Evolutionary conservation across 2,329 filamentous ascomycete species (phyloP).

Genomic region (Akanthomyces dipterigenus): DNA sequence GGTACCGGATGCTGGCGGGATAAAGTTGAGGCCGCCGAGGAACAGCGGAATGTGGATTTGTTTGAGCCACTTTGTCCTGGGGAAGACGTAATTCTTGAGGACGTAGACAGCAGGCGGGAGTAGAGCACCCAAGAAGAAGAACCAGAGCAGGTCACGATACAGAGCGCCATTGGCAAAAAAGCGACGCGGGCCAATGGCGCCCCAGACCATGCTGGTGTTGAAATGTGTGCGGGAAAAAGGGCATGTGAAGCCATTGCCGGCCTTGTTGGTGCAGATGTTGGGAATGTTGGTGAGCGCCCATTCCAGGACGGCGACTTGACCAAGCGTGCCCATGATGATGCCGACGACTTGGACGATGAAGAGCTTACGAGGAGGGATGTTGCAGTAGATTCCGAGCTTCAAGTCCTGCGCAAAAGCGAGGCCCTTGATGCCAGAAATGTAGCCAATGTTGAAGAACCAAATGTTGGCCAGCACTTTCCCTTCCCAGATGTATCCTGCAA

Average conservation of each 20-base stretch:
- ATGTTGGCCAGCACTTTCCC: constrained; percentile 35
- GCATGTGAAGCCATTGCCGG: constrained; percentile 40
- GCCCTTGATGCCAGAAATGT: constrained; percentile 35
- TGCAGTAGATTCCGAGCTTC: constrained; percentile 38
- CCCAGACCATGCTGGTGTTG: constrained; percentile 50
- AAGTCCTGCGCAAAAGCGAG: constrained; percentile 37
- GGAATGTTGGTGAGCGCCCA: constrained; percentile 38
- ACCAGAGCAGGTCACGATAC: constrained; percentile 44
- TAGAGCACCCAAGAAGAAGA: constrained; percentile 45
- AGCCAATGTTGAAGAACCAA: constrained; percentile 31
- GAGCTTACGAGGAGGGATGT: constrained; percentile 36
- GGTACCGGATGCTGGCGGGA: constrained; percentile 26
- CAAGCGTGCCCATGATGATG: constrained; percentile 35
- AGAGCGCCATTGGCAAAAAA: constrained; percentile 46
- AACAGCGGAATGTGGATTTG: constrained; percentile 26
- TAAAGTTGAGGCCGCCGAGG: constrained; percentile 25
- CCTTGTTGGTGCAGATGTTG: constrained; percentile 38
- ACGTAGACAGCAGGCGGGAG: constrained; percentile 42
- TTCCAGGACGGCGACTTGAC: constrained; percentile 34
- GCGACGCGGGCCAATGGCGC: constrained; percentile 47
- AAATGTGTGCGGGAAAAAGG: constrained; percentile 35
- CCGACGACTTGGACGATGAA: constrained; percentile 38
- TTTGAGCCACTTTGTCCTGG: constrained; percentile 19
- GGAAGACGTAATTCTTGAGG: constrained; percentile 19
- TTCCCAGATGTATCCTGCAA: constrained; percentile 39